Evolutionary conservation across 495 filamentous ascomycete genomes (phyloP).

Genomic region (Tuber magnatum): DNA sequence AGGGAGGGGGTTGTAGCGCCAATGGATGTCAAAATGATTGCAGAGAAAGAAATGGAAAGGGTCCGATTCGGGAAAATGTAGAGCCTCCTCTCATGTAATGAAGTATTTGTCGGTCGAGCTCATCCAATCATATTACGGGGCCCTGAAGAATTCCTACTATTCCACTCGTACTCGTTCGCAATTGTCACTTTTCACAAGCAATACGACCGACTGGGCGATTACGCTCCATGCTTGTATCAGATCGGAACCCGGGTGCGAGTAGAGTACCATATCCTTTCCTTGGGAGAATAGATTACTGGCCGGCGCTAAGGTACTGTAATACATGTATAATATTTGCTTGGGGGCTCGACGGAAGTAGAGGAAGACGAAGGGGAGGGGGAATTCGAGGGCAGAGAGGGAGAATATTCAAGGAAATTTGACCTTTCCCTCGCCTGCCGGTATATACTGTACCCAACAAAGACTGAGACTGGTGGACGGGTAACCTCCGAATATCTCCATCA

Average conservation of each 20-base stretch:
- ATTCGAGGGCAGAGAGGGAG: neutral
- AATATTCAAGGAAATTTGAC: neutral
- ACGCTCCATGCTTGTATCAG: neutral
- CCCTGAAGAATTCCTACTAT: neutral
- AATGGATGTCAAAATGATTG: neutral
- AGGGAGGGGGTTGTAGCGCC: neutral
- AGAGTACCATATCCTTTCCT: neutral
- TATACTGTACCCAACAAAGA: neutral
- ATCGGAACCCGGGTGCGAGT: neutral
- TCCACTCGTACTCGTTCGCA: neutral
- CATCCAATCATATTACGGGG: neutral
- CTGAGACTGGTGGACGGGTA: neutral
- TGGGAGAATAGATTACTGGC: neutral
- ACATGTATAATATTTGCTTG: neutral
- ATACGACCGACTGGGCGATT: neutral
- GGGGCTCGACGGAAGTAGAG: neutral
- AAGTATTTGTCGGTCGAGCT: neutral
- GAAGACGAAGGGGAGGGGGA: neutral
- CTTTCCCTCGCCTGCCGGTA: neutral
- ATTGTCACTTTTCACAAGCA: neutral
- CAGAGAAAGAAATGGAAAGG: neutral
- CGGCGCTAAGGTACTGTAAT: neutral
- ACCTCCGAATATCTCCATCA: neutral
- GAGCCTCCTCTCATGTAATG: neutral
- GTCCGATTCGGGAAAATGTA: neutral